These are phyloP conservation scores for Trametes sp. DNA, from an alignment of 1,284 basidiomycete species.

Conservation along the genomic window DNA sequence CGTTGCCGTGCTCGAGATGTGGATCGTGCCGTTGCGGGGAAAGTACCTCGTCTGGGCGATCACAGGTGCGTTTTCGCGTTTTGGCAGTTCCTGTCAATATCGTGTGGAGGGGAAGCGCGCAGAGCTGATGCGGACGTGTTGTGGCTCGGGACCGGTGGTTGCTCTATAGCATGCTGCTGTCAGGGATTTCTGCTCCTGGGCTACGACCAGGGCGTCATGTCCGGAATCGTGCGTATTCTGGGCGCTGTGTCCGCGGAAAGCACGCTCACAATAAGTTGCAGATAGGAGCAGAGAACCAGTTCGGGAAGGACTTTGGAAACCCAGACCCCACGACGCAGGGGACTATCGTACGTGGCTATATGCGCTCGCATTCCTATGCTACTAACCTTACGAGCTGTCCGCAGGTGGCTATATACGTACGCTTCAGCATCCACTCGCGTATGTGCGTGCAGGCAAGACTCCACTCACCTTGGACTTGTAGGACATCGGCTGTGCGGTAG, in stretches of 20 bases:
- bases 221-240: conserved; percentile 46
- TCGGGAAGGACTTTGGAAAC: conserved; percentile 49
- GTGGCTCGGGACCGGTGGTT: no score
- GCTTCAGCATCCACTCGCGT: background rate
- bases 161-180: conserved; percentile 51
- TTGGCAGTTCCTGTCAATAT: background rate
- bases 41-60: conserved; percentile 52
- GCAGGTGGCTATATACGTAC: conserved; percentile 39
- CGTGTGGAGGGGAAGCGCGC: no score
- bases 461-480: conserved; percentile 18
- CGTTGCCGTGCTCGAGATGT: conserved; percentile 43
- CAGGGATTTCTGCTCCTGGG: conserved; percentile 52
- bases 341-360: conserved; percentile 45
- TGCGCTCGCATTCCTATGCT: background rate
- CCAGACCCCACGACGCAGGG: conserved; percentile 50
- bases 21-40: conserved; percentile 46
- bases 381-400: conserved; percentile 1
- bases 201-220: conserved; percentile 58
- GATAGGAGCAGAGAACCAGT: conserved; percentile 54
- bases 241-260: background rate
- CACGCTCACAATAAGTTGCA: conserved; percentile 17
- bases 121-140: background rate
- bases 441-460: background rate
- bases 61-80: conserved; percentile 41
- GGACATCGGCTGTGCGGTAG: conserved; percentile 50